Conservation (phyloP, 1,284 basidiomycete species). For the Leccinum cinnamomeum region DNA sequence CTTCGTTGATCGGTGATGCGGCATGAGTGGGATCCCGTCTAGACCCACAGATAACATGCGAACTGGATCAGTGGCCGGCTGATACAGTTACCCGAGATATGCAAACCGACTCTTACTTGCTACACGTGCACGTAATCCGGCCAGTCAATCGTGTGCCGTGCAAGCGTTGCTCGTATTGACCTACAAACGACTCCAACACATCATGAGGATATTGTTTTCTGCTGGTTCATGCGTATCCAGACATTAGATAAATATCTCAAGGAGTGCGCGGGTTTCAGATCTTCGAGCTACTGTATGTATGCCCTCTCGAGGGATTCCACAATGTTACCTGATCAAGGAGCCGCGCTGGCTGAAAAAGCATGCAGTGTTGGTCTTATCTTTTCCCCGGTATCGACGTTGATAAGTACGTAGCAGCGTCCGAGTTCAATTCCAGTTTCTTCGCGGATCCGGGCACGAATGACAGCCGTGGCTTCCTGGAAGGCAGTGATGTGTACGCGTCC, state of each 20-base stretch:
- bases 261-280: slow-evolving; percentile 2
- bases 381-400: neutral
- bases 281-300: slow-evolving; percentile 24
- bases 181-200: neutral
- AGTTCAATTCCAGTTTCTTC: slow-evolving; percentile 29
- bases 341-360: slow-evolving; percentile 44
- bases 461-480: neutral
- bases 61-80: neutral
- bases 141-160: neutral
- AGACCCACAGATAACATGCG: neutral
- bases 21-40: neutral
- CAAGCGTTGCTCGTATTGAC: neutral
- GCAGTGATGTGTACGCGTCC: no score
- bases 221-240: neutral
- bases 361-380: neutral
- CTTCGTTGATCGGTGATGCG: neutral
- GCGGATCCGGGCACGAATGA: slow-evolving; percentile 7
- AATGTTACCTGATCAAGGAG: slow-evolving; percentile 47
- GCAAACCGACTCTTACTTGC: neutral
- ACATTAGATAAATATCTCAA: neutral
- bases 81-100: neutral
- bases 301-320: slow-evolving; percentile 42
- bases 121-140: neutral
- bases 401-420: slow-evolving; percentile 13
- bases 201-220: neutral